Evolutionary conservation across 148 eudicot genomes (phyloP).

Genomic region (Amaranthus palmeri): DNA sequence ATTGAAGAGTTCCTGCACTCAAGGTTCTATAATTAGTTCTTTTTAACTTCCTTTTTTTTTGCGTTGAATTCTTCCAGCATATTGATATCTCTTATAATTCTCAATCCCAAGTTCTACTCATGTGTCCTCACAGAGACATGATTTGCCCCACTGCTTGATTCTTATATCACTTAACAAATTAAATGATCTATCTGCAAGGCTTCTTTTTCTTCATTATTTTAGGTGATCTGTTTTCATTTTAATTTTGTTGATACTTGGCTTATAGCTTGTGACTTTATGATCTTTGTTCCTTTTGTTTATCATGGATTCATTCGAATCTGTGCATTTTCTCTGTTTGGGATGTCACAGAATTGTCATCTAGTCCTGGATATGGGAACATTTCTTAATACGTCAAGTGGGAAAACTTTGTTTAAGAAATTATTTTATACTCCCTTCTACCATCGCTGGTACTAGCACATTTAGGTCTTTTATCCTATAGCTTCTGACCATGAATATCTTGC

Average conservation of each 20-base stretch:
- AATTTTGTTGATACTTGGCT: background rate
- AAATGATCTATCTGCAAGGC: background rate
- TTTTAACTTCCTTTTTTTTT: background rate
- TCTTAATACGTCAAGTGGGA: background rate
- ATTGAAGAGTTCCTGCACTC: slow-evolving; percentile 73
- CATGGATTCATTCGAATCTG: background rate
- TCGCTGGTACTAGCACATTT: background rate
- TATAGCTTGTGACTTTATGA: background rate
- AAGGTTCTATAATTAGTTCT: slow-evolving; percentile 36
- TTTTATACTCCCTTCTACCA: background rate
- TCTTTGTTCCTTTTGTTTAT: background rate
- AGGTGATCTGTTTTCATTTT: background rate
- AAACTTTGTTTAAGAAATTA: background rate
- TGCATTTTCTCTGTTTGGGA: background rate
- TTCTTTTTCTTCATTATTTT: background rate
- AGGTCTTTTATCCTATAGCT: background rate
- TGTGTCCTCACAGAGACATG: background rate
- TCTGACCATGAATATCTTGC: slow-evolving; percentile 9
- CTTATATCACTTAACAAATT: background rate
- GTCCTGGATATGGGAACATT: background rate
- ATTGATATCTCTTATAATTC: background rate
- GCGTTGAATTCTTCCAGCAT: background rate
- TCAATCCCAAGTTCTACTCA: background rate
- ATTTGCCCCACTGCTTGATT: background rate
- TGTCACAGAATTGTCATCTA: too few relatives aligned